These are phyloP conservation scores for Myochromella boudieri DNA, from an alignment of 768 basidiomycete species.

Conservation along the genomic window DNA sequence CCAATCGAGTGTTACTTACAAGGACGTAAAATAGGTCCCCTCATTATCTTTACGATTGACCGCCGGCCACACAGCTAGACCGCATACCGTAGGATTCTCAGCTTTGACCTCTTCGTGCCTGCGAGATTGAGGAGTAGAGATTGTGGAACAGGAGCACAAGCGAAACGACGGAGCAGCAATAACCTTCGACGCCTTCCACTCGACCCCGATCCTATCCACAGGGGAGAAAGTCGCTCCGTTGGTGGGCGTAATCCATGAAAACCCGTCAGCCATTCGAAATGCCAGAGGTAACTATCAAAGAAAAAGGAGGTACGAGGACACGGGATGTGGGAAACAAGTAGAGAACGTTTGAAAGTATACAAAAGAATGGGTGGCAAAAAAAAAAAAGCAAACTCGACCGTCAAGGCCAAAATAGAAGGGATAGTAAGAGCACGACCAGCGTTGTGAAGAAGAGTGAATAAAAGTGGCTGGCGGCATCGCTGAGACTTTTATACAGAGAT, in stretches of 20 bases:
- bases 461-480: conserved; percentile 14
- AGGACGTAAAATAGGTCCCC: conserved; percentile 20
- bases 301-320: neutral
- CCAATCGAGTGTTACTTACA: conserved; percentile 19
- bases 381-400: conserved; percentile 4
- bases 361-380: too few species aligned
- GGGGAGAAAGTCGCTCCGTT: conserved; percentile 12
- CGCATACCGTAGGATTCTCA: conserved; percentile 17
- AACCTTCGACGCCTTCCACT: conserved; percentile 16
- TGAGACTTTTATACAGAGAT: conserved; percentile 5
- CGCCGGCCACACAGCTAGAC: conserved; percentile 20
- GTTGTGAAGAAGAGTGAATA: conserved; percentile 16
- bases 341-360: neutral
- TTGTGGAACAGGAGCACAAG: conserved; percentile 15
- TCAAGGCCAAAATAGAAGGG: conserved; percentile 7
- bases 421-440: conserved; percentile 16
- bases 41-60: conserved; percentile 19
- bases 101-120: conserved; percentile 1
- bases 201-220: conserved; percentile 18
- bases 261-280: conserved; percentile 4
- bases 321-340: neutral
- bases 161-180: conserved; percentile 17
- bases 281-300: neutral
- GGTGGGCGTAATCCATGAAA: neutral
- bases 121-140: conserved; percentile 2